Conservation (phyloP, 805 yeast genomes). For the Kodamaea lidongshanica region DNA sequence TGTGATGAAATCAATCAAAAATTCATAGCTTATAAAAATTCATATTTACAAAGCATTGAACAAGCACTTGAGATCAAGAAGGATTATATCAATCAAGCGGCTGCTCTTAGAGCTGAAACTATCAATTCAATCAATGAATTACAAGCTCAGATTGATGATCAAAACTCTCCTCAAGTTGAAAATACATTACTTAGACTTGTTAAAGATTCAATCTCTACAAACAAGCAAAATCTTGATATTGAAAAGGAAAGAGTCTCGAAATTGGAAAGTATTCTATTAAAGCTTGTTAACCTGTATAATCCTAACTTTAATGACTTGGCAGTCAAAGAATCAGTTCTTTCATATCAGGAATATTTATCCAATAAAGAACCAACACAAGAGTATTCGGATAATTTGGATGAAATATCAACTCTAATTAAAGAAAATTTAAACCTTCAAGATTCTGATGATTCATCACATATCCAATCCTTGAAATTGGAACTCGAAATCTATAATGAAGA, state of each 20-base stretch:
- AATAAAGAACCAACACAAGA: too few species aligned
- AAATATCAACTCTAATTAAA: constrained; percentile 11
- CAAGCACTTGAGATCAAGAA: constrained; percentile 25
- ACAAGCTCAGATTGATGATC: constrained; percentile 6
- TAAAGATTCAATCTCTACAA: constrained; percentile 6
- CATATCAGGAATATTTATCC: constrained; percentile 44
- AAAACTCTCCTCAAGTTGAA: constrained; percentile 1
- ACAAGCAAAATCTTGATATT: constrained; percentile 6
- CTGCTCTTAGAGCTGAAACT: constrained; percentile 12
- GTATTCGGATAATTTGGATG: constrained; percentile 11
- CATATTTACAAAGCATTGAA: constrained; percentile 12
- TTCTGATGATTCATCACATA: too few species aligned
- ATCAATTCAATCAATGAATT: constrained; percentile 7
- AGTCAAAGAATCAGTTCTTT: constrained; percentile 64
- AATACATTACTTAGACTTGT: constrained; percentile 16
- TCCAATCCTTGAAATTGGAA: constrained; percentile 13
- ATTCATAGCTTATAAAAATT: constrained; percentile 16
- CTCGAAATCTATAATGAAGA: constrained; percentile 14
- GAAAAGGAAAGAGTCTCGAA: constrained; percentile 16
- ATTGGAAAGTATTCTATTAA: constrained; percentile 44
- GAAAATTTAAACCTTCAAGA: constrained; percentile 5
- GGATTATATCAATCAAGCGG: constrained; percentile 20
- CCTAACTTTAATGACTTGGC: constrained; percentile 83
- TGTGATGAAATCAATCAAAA: constrained; percentile 47
- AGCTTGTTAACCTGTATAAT: constrained; percentile 57